Base-by-base conservation (phyloP, 345 rosid genomes). In the Rhodamnia rubescens region DNA sequence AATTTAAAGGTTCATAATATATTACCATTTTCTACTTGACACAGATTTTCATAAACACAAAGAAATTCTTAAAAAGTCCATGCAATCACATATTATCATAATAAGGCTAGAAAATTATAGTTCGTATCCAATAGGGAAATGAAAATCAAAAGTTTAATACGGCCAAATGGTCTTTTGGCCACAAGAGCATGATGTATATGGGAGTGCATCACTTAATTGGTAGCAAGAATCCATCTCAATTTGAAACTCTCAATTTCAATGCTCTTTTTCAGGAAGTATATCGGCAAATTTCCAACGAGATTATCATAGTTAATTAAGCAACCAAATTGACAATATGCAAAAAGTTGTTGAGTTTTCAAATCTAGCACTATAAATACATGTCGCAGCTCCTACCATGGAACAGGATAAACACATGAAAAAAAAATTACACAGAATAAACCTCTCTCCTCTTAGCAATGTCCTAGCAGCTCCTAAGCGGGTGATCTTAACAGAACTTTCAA, bases 401-500 rank as follows among this genome's bases (percentile, higher is more conserved):
- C n/a, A 54, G 2, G 57, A 55, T 22, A 22, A 22, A 55, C n/a
- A 21, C 11, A 54, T 50, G 11, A 11, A 50, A 50, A 50, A 69
- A 69, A 18, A 69, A 69, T 69, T 69, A 53, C 1, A 64, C 75
- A 64, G 74, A 64, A 74, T 42, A 83, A 27, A 53, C 51, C 74
- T 53, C 50, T 54, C 44, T 49, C 32, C 24, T 49, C 85, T 83
- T 42, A 16, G 78, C 11, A 24, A 47, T 6, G 29, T 32, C 50
- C 75, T 74, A 80, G 44, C 54, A 16, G 61, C 44, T 11, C 40
- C 88, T 44, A 84, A 53, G 42, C 81, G 44, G 15, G 54, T 22
- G 40, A 53, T 20, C 49, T 59, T 84, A 92, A 83, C 92, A 90
- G 87, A 91, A 91, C 80, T 92, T 92, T 92, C 93, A 92, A 75